phyloP scores from a whole-genome alignment of 768 basidiomycete genomes.

The Leucosporidium scottii region DNA sequence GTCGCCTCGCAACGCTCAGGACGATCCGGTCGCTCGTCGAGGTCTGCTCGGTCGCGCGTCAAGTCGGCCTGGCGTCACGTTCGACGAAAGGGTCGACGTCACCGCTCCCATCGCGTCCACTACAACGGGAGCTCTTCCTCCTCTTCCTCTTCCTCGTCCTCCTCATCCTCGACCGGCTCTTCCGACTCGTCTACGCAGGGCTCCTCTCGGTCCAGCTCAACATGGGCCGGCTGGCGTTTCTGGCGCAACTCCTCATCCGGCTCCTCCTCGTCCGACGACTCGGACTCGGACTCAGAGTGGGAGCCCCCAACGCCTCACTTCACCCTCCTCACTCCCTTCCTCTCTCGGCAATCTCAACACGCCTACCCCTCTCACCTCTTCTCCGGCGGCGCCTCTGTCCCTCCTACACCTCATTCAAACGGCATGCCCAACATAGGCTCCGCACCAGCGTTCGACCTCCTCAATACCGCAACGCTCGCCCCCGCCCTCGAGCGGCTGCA shows the following conservation, averaged over 20 bases:
- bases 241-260: slow-evolving; percentile 39
- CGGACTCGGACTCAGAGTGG: slow-evolving; percentile 46
- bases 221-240: slow-evolving; percentile 41
- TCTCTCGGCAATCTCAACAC: slow-evolving; percentile 18
- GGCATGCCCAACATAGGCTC: background rate
- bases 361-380: slow-evolving; percentile 27
- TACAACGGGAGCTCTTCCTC: slow-evolving; percentile 16
- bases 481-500: slow-evolving; percentile 32
- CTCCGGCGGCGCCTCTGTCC: background rate
- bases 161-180: slow-evolving; percentile 11
- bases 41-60: slow-evolving; percentile 22
- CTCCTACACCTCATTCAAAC: background rate
- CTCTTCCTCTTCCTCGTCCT: slow-evolving; percentile 48
- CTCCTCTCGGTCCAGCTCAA: slow-evolving; percentile 32
- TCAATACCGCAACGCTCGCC: slow-evolving; percentile 18
- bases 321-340: slow-evolving; percentile 34
- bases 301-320: slow-evolving; percentile 46
- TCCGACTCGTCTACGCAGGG: slow-evolving; percentile 6
- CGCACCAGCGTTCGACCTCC: slow-evolving; percentile 29
- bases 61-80: slow-evolving; percentile 20
- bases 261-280: slow-evolving; percentile 46
- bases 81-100: background rate
- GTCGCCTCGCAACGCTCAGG: slow-evolving; percentile 20
- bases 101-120: no score
- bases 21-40: background rate